phyloP scores from a whole-genome alignment of 768 basidiomycete genomes.

The Termitomyces heimii region DNA sequence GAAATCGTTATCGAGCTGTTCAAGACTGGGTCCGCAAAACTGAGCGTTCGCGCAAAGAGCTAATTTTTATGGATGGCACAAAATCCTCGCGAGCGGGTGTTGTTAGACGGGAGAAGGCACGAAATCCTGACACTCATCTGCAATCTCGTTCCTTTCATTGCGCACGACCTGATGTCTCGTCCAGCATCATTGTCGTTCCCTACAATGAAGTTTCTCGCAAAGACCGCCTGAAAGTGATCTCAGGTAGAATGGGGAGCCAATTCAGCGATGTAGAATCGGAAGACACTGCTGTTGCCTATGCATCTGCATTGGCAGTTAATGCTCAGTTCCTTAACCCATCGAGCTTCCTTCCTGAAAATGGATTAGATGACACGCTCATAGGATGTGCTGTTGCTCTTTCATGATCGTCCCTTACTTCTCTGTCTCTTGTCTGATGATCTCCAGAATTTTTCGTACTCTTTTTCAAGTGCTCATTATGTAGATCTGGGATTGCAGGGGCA shows the following conservation, averaged over 20 bases:
- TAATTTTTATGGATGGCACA: not conserved
- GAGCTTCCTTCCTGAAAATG: not conserved
- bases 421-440: not conserved
- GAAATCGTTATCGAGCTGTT: not conserved
- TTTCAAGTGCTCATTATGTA: not conserved
- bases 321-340: not conserved
- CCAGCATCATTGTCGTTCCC: not conserved
- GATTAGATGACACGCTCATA: not conserved
- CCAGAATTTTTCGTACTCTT: not conserved
- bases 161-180: not conserved
- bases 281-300: not conserved
- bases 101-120: not conserved
- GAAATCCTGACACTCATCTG: not conserved
- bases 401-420: not conserved
- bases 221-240: not conserved
- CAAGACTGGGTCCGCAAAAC: constrained; percentile 6
- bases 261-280: constrained; percentile 1
- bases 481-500: not conserved
- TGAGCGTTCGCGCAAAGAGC: constrained; percentile 1
- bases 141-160: not conserved
- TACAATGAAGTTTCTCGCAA: not conserved
- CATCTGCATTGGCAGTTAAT: not conserved
- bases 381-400: not conserved
- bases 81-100: not conserved
- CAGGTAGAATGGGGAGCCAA: not conserved